Evolutionary conservation across 306 rosid species (phyloP).

Genomic region (Castanospermum australe): DNA sequence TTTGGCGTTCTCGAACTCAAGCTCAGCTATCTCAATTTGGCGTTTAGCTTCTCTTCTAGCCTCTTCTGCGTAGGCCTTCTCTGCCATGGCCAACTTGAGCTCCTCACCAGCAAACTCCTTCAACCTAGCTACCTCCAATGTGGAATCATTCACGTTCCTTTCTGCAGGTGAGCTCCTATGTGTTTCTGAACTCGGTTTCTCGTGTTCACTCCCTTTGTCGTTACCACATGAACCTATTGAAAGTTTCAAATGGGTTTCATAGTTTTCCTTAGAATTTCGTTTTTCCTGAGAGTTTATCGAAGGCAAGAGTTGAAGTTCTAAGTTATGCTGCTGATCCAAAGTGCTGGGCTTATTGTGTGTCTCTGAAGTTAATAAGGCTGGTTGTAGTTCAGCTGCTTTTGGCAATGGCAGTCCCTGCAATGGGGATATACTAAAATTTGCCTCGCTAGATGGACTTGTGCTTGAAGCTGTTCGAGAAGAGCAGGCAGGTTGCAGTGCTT

Average conservation of each 20-base stretch:
- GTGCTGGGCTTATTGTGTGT: conserved; percentile 17
- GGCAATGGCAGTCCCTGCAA: conserved; percentile 47
- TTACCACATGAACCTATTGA: conserved; percentile 61
- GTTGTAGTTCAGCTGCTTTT: conserved; percentile 26
- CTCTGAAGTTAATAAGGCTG: conserved; percentile 18
- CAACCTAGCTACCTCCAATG: conserved; percentile 42
- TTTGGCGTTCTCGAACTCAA: conserved; percentile 80
- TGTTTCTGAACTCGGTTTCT: conserved; percentile 1
- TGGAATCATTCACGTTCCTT: conserved; percentile 15
- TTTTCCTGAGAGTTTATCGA: conserved; percentile 29
- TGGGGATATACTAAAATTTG: conserved; percentile 47
- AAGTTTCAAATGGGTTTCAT: conserved; percentile 66
- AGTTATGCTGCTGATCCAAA: conserved; percentile 38
- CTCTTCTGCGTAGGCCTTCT: conserved; percentile 76
- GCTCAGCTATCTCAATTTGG: conserved; percentile 72
- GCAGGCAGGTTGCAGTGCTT: conserved; percentile 45
- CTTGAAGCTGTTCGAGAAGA: conserved; percentile 82
- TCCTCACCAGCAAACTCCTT: conserved; percentile 49
- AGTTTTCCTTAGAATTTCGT: conserved; percentile 32
- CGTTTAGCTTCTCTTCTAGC: conserved; percentile 80
- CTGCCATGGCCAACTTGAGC: conserved; percentile 65
- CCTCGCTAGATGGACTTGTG: conserved; percentile 77
- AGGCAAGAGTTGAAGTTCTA: conserved; percentile 80
- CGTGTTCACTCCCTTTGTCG: conserved; percentile 9
- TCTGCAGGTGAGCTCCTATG: background rate